phyloP scores from a whole-genome alignment of 2,329 filamentous ascomycete genomes.

The Pseudogymnoascus sp. region DNA sequence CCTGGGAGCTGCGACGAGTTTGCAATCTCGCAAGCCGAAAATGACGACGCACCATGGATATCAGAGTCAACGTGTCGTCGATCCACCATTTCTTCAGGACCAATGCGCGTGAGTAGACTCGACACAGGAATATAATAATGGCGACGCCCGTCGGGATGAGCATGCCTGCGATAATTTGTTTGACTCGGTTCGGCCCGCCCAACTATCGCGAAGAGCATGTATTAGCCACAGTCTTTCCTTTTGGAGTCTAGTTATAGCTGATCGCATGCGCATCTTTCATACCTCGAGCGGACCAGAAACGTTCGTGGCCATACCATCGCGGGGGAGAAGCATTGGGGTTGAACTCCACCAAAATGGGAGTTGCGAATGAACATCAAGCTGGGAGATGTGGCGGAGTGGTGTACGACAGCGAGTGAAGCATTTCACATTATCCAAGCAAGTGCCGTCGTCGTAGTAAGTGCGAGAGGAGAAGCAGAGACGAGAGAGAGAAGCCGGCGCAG shows the following conservation, averaged over 20 bases:
- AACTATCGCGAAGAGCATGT: neutral
- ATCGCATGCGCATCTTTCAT: neutral
- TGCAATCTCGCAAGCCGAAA: neutral
- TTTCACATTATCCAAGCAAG: conserved; percentile 6
- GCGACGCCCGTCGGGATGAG: neutral
- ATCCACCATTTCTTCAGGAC: conserved; percentile 1
- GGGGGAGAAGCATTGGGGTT: conserved; percentile 2
- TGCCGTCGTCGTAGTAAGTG: neutral
- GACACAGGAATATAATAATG: neutral
- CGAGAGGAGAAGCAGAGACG: neutral
- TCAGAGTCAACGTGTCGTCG: neutral
- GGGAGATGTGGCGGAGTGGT: neutral
- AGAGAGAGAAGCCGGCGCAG: neutral
- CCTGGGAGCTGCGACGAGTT: neutral
- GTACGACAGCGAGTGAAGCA: conserved; percentile 1
- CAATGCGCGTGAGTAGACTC: conserved; percentile 6
- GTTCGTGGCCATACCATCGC: neutral
- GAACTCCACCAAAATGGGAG: conserved; percentile 5
- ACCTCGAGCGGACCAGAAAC: neutral
- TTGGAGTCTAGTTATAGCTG: neutral
- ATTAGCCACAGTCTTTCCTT: neutral
- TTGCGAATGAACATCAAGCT: conserved; percentile 5
- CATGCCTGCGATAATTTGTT: neutral
- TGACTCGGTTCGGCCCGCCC: neutral
- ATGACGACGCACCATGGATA: neutral